These are phyloP conservation scores for cucumber (Cucumis sativus) DNA, from an alignment of 306 rosid species.

Conservation along the genomic window Cucumber_9930_V3 NC_026655.2:31220001-31220500, in stretches of 20 bases:
- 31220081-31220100: not conserved
- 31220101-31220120: not conserved
- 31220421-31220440: not conserved
- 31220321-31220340: not conserved
- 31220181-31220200: not conserved
- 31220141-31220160: not conserved
- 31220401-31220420: not conserved
- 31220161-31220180: too few relatives aligned
- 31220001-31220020: not conserved
- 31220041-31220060: not conserved
- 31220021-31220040: not conserved
- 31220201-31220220: not conserved
- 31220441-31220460: too few relatives aligned
- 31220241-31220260: not conserved
- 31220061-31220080: not conserved
- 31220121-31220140: not conserved
- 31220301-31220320: not conserved
- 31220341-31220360: not conserved
- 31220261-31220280: not conserved
- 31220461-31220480: not conserved
- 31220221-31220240: not conserved
- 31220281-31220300: not conserved
- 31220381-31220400: constrained; percentile 1
- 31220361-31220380: not conserved
- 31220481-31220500: not conserved